Base-by-base conservation (phyloP, 768 basidiomycete genomes). In the Vararia minispora region DNA sequence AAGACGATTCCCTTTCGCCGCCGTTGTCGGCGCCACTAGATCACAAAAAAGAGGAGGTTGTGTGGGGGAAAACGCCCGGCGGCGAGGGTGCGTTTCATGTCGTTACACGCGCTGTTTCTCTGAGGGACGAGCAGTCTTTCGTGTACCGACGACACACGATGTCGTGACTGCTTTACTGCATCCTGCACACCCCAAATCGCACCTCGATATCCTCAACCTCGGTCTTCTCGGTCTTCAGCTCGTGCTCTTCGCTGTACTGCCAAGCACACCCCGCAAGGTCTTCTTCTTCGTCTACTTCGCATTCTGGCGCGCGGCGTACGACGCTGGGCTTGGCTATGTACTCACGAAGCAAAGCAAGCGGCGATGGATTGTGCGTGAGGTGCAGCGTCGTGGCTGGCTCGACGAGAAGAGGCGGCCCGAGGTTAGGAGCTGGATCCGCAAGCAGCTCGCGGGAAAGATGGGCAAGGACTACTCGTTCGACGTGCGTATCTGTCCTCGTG, bases 261-360 rank as follows among this genome's bases (percentile, higher is more conserved):
- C 88, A 0, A 74, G 72, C 5, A 49, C 60, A 0, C 57, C 62
- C 2, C 57, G 76, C 0, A 69, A 66, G 36, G 39, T 69, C 6
- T 85, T 97, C 60, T 97, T 98, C 66, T 60, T 91, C 17, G 41
- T 83, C 43, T 94, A 92, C 59, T 97, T 99, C 53, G 77, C 77
- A 8, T 87, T 97, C 58, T 99, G 92, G 90, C 67, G 95, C 2
- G 69, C 73, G 3, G 80, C 86, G 8, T 99, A 99, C 55, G 87
- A 99, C 57, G 80, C 73, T 23, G 94, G 94, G 1, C 72, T 99
- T 32, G 95, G 91, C 0, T 95, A 84, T 79, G 74, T 97, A 9
- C 66, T 99, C 41, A 88, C 88, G 8, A 84, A 86, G 57, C 95
- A 99, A 61, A 94, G 89, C 67, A 92, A 94, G 65, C 79, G 76